These are phyloP conservation scores for Erodium trifolium DNA, from an alignment of 441 rosid species.

Conservation along the genomic window DNA sequence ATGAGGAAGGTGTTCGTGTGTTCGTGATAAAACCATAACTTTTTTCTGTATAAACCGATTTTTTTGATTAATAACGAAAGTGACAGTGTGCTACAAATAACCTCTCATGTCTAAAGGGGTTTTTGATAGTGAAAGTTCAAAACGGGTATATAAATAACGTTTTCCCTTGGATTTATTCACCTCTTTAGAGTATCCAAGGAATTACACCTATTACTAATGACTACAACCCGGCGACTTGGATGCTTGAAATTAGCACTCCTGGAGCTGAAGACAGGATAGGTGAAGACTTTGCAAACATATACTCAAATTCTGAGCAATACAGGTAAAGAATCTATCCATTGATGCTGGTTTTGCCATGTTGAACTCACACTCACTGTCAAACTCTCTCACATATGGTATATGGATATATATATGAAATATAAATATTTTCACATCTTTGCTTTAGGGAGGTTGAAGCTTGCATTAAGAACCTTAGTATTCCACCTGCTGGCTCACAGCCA, in stretches of 20 bases:
- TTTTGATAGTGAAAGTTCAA: too few species aligned
- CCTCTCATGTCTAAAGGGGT: too few species aligned
- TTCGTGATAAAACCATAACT: too few species aligned
- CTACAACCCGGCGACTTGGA: slow-evolving; percentile 76
- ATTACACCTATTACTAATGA: slow-evolving; percentile 46
- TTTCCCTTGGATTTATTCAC: not conserved
- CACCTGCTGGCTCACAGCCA: slow-evolving; percentile 58
- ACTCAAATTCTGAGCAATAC: slow-evolving; percentile 40
- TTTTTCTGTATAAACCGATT: too few species aligned
- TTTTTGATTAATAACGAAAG: too few species aligned
- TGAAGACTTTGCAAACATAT: slow-evolving; percentile 48
- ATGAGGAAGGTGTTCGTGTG: too few species aligned
- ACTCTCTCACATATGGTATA: not conserved
- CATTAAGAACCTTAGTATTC: slow-evolving; percentile 46
- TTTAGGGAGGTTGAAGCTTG: slow-evolving; percentile 62
- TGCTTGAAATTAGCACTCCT: slow-evolving; percentile 64
- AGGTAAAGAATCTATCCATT: slow-evolving; percentile 26
- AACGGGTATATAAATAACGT: too few species aligned
- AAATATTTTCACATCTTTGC: slow-evolving; percentile 11
- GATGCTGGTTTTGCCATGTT: not conserved
- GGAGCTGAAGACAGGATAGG: slow-evolving; percentile 42
- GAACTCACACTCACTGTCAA: not conserved
- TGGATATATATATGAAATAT: not conserved
- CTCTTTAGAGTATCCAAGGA: slow-evolving; percentile 39
- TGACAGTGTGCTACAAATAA: too few species aligned